Evolutionary conservation across 1,284 basidiomycete species (phyloP).

Genomic region (Earliella scabrosa): DNA sequence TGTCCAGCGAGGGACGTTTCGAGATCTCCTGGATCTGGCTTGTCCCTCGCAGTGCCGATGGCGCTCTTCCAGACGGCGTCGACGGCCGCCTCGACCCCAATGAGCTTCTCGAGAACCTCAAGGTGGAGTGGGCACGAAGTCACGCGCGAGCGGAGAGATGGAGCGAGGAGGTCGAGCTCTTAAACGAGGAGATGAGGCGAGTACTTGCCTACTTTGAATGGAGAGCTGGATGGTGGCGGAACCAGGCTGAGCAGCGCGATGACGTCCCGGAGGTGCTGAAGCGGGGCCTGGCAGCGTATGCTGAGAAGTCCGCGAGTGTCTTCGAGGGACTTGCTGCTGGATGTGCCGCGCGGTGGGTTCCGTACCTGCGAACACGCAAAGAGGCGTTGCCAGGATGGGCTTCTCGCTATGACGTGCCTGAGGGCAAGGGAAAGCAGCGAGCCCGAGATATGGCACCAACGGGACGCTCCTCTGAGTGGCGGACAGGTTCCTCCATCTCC

Average conservation of each 20-base stretch:
- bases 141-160: slow-evolving; percentile 16
- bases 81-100: background rate
- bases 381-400: background rate
- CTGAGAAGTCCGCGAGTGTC: background rate
- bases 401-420: background rate
- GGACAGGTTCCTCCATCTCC: background rate
- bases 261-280: too few species aligned
- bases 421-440: too few species aligned
- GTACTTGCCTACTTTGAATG: slow-evolving; percentile 8
- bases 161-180: slow-evolving; percentile 16
- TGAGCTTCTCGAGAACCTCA: slow-evolving; percentile 1
- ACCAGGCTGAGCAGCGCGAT: background rate
- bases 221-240: slow-evolving; percentile 16
- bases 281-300: background rate
- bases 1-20: slow-evolving; percentile 8
- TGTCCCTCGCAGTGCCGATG: background rate
- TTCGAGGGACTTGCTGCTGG: background rate
- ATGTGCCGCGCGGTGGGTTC: background rate
- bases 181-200: slow-evolving; percentile 23
- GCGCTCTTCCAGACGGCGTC: background rate
- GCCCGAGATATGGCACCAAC: background rate
- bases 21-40: slow-evolving; percentile 24
- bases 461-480: too few species aligned
- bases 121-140: slow-evolving; percentile 15
- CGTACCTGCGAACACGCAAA: background rate